phyloP scores from a whole-genome alignment of 352 stramenopile genomes.

The Phytophthora sansomeana region DNA sequence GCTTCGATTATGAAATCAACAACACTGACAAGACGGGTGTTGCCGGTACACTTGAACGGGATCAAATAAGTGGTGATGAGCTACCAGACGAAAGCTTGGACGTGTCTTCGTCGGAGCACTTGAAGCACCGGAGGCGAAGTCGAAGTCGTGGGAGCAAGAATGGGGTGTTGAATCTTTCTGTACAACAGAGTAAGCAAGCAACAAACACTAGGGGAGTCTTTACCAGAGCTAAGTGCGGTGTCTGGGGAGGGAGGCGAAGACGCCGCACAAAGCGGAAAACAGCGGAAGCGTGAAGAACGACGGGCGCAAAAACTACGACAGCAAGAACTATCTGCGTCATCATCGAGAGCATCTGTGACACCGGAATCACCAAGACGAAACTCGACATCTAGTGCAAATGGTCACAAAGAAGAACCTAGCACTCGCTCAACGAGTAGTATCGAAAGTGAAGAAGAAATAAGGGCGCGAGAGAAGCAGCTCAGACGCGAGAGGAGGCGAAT shows the following conservation, averaged over 20 bases:
- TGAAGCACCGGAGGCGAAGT: constrained; percentile 16
- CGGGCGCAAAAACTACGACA: constrained; percentile 27
- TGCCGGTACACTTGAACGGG: background rate
- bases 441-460: constrained; percentile 30
- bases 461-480: constrained; percentile 39
- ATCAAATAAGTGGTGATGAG: background rate
- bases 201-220: constrained; percentile 3
- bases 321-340: constrained; percentile 25
- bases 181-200: too few species aligned
- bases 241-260: background rate
- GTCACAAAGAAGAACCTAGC: constrained; percentile 8
- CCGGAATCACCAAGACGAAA: constrained; percentile 20
- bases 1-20: constrained; percentile 5
- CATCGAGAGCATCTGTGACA: constrained; percentile 12
- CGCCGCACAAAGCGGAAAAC: constrained; percentile 22
- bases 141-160: constrained; percentile 25
- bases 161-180: constrained; percentile 2
- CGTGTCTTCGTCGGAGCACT: constrained; percentile 14
- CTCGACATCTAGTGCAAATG: constrained; percentile 14
- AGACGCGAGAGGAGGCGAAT: constrained; percentile 43
- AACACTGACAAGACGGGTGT: background rate
- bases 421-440: constrained; percentile 21
- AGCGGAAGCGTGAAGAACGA: constrained; percentile 27
- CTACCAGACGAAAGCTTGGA: constrained; percentile 12
- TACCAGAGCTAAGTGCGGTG: background rate